phyloP scores from a whole-genome alignment of 2,329 filamentous ascomycete genomes.

The Monilinia laxa region DNA sequence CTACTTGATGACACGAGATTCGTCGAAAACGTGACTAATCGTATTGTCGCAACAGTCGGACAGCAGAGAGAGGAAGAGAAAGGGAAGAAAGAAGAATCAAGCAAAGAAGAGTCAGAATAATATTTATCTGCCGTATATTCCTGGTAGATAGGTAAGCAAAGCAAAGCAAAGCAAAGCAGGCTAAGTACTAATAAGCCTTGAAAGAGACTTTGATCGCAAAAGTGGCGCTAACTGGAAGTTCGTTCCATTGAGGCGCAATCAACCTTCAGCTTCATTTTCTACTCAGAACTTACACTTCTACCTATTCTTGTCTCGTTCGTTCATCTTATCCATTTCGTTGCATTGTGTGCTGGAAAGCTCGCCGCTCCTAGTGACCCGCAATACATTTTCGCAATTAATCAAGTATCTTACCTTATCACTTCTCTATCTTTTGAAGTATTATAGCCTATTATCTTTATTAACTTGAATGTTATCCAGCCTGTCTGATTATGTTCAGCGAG shows the following conservation, averaged over 20 bases:
- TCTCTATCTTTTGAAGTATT: neutral
- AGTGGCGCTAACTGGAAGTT: conserved; percentile 23
- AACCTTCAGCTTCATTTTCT: conserved; percentile 22
- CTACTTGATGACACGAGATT: too few relatives aligned
- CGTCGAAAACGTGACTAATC: too few relatives aligned
- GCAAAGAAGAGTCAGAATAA: too few relatives aligned
- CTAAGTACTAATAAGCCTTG: conserved; percentile 13
- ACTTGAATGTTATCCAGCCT: conserved; percentile 14
- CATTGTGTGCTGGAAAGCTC: conserved; percentile 7
- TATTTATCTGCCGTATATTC: too few relatives aligned
- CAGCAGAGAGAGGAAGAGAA: too few relatives aligned
- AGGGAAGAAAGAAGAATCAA: too few relatives aligned
- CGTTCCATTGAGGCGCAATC: conserved; percentile 20
- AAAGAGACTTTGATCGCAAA: conserved; percentile 17
- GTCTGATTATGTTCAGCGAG: conserved; percentile 25
- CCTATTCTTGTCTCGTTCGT: neutral
- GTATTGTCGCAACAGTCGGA: too few relatives aligned
- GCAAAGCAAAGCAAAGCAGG: too few relatives aligned
- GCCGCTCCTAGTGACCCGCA: neutral
- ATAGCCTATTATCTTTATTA: conserved; percentile 8
- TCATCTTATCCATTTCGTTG: neutral
- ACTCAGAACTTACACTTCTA: neutral
- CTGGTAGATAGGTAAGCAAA: too few relatives aligned
- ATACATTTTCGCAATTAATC: neutral
- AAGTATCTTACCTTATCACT: neutral